Evolutionary conservation across 768 basidiomycete species (phyloP).

Genomic region (Chalciporus pseudorubinellus): DNA sequence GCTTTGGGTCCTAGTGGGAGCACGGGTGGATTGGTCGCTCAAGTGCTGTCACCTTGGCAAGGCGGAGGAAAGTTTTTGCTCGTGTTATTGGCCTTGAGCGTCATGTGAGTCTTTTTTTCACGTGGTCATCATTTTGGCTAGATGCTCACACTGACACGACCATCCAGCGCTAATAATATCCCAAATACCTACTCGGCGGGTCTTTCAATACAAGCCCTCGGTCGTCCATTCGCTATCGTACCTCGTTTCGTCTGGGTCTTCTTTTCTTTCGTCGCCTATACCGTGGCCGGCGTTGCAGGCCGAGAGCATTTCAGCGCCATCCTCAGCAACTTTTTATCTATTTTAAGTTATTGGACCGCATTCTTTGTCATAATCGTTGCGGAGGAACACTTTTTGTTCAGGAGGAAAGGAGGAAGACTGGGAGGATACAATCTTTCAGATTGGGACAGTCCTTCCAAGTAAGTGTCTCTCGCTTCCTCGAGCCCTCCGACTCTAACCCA

Average conservation of each 20-base stretch:
- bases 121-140: neutral
- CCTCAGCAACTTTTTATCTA: constrained; percentile 41
- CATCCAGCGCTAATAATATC: constrained; percentile 37
- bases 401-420: constrained; percentile 37
- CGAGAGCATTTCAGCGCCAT: constrained; percentile 45
- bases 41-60: constrained; percentile 44
- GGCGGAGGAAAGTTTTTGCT: constrained; percentile 42
- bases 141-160: neutral
- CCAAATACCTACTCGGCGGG: constrained; percentile 47
- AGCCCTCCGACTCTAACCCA: no score
- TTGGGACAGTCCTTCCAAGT: constrained; percentile 43
- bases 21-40: constrained; percentile 43
- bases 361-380: constrained; percentile 46
- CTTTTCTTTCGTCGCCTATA: constrained; percentile 38
- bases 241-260: constrained; percentile 48
- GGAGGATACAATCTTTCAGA: constrained; percentile 53
- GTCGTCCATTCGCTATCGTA: constrained; percentile 41
- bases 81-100: constrained; percentile 42
- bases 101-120: constrained; percentile 30
- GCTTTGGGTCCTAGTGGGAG: constrained; percentile 40
- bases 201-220: constrained; percentile 45
- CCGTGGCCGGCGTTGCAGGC: constrained; percentile 40
- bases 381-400: constrained; percentile 48
- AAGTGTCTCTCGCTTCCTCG: constrained; percentile 7
- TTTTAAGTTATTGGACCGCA: constrained; percentile 46